Conservation (phyloP, 257 asterid species). For the Eucommia ulmoides region DNA sequence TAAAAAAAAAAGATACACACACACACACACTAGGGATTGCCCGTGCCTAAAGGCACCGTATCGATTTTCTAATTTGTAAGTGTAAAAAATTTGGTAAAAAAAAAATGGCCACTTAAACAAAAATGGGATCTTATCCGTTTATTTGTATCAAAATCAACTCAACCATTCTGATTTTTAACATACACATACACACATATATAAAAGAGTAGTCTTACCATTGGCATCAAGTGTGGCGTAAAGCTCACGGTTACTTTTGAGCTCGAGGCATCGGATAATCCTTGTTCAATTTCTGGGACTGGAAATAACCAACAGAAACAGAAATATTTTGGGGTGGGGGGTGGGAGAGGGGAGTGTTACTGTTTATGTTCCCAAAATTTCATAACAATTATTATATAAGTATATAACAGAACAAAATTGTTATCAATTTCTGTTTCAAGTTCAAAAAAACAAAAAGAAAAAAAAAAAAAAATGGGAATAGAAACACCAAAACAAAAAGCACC, state of each 20-base stretch:
- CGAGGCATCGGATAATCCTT: slow-evolving; percentile 78
- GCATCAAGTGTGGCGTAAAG: slow-evolving; percentile 96
- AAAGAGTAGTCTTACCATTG: slow-evolving; percentile 76
- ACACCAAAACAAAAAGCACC: too few relatives aligned
- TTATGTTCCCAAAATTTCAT: too few relatives aligned
- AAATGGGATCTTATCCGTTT: not conserved
- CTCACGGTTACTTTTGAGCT: slow-evolving; percentile 80
- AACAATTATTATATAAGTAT: not conserved
- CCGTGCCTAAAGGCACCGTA: too few relatives aligned
- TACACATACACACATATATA: too few relatives aligned
- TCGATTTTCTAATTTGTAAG: too few relatives aligned
- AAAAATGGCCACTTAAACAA: slow-evolving; percentile 1
- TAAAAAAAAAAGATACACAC: not conserved
- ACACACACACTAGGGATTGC: too few relatives aligned
- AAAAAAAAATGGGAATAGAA: too few relatives aligned
- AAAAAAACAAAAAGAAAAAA: too few relatives aligned
- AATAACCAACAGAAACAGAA: slow-evolving; percentile 1
- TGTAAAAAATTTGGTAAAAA: not conserved
- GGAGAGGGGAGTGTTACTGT: too few relatives aligned
- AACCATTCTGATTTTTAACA: slow-evolving; percentile 4
- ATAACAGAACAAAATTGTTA: not conserved
- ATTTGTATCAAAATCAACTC: not conserved
- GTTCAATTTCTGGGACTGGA: slow-evolving; percentile 97
- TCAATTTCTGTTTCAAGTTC: not conserved
- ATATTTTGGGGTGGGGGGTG: too few relatives aligned